Conservation (phyloP, 805 yeast genomes). For the Metschnikowia anglica region DNA sequence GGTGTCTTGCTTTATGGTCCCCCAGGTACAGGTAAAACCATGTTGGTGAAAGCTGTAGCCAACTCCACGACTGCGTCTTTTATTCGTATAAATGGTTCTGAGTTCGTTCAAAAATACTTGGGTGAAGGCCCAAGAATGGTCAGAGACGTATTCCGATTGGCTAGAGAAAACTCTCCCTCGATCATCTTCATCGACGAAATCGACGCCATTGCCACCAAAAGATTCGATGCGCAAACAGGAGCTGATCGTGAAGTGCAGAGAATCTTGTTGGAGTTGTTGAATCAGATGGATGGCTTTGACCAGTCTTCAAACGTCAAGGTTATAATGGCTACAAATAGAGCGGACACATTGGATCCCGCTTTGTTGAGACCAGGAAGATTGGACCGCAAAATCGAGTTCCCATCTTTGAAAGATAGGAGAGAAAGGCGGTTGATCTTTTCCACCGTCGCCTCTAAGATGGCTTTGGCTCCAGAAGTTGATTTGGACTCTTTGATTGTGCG, state of each 20-base stretch:
- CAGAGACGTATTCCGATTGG: constrained; percentile 94
- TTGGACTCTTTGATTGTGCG: constrained; percentile 91
- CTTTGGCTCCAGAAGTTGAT: constrained; percentile 96
- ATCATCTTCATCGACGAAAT: constrained; percentile 98
- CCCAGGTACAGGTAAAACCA: constrained; percentile 99
- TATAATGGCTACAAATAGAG: constrained; percentile 98
- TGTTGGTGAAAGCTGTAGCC: constrained; percentile 98
- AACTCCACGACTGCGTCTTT: constrained; percentile 94
- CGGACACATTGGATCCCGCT: constrained; percentile 99
- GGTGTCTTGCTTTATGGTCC: constrained; percentile 99
- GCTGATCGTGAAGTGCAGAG: constrained; percentile 99
- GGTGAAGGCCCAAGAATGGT: constrained; percentile 99
- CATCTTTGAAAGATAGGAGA: constrained; percentile 92
- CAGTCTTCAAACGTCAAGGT: constrained; percentile 94
- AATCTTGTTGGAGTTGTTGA: constrained; percentile 88
- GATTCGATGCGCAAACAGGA: constrained; percentile 99
- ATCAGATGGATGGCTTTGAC: constrained; percentile 99
- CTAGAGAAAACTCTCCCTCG: constrained; percentile 95
- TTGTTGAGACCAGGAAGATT: constrained; percentile 96
- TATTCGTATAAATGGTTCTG: constrained; percentile 96
- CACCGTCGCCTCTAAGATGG: constrained; percentile 96
- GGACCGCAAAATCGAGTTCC: constrained; percentile 97
- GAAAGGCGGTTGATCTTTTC: constrained; percentile 95
- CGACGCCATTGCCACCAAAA: constrained; percentile 98
- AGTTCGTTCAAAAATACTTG: constrained; percentile 94